A percentile compares a stretch with the other conserved stretches of the same genome.
These are phyloP conservation scores for Deuterostichococcus epilithicus DNA, from an alignment of 139 green algal species.

Conservation along the genomic window DNA sequence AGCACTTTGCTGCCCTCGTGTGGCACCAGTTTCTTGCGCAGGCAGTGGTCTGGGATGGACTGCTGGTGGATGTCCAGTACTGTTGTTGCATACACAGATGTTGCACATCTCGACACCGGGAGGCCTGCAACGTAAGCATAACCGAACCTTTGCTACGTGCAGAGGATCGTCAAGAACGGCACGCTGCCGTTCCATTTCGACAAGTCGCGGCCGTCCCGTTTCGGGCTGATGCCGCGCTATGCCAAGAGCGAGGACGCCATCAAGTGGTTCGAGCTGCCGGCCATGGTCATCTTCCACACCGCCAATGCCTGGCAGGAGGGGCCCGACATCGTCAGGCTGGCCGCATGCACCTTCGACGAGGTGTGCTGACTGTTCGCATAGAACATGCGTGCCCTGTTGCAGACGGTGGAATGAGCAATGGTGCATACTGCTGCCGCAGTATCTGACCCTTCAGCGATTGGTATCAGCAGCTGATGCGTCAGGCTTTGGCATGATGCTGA, in stretches of 20 bases:
- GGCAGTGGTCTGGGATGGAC: too few species aligned
- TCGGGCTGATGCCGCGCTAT: slow-evolving; percentile 52
- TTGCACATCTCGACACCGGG: too few species aligned
- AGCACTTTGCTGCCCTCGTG: too few species aligned
- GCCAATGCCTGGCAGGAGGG: slow-evolving; percentile 60
- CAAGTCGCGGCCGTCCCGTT: slow-evolving; percentile 22
- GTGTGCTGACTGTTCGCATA: not conserved
- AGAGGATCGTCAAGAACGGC: slow-evolving; percentile 61
- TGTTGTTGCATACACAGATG: too few species aligned
- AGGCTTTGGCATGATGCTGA: not conserved
- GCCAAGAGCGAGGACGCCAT: slow-evolving; percentile 24
- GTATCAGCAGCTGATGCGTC: not conserved
- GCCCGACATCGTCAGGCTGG: slow-evolving; percentile 21
- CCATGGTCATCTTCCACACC: slow-evolving; percentile 32
- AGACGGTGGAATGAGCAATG: not conserved
- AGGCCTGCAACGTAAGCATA: too few species aligned
- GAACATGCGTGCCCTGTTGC: not conserved
- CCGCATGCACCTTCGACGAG: slow-evolving; percentile 24
- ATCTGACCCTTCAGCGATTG: not conserved
- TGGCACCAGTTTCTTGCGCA: too few species aligned
- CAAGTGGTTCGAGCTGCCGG: slow-evolving; percentile 51
- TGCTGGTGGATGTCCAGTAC: not conserved
- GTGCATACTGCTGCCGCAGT: not conserved
- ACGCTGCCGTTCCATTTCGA: slow-evolving; percentile 55
- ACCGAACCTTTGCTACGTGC: slow-evolving; percentile 2